phyloP scores from a whole-genome alignment of 768 basidiomycete genomes.

The Lepiota brunneoincarnata region DNA sequence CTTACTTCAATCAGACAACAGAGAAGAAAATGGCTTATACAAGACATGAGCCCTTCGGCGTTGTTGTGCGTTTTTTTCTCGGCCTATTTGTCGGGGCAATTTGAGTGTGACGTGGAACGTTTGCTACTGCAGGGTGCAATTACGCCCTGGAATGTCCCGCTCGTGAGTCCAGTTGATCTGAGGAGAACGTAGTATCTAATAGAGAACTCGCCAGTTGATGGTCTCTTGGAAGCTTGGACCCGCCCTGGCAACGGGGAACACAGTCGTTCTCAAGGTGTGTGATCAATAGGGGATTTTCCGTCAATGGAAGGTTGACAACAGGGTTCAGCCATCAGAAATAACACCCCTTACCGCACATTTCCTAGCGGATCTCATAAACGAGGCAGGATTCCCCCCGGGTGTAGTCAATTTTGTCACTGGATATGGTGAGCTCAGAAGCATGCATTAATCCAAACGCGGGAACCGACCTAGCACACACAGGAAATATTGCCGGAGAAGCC shows the following conservation, averaged over 20 bases:
- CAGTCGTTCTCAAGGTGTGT: slow-evolving; percentile 58
- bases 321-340: slow-evolving; percentile 58
- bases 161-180: slow-evolving; percentile 10
- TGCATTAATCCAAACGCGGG: neutral
- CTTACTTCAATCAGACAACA: slow-evolving; percentile 36
- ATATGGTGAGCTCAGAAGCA: neutral
- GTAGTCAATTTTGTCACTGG: neutral
- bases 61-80: slow-evolving; percentile 31
- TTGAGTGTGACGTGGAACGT: no score
- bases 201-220: slow-evolving; percentile 33
- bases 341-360: slow-evolving; percentile 66
- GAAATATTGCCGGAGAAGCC: slow-evolving; percentile 61
- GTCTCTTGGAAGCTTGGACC: slow-evolving; percentile 69
- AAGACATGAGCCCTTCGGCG: slow-evolving; percentile 63
- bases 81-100: no score
- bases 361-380: slow-evolving; percentile 48
- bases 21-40: slow-evolving; percentile 63
- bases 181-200: neutral
- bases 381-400: slow-evolving; percentile 65
- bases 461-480: slow-evolving; percentile 10
- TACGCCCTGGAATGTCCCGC: slow-evolving; percentile 62
- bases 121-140: slow-evolving; percentile 43
- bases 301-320: neutral
- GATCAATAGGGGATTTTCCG: neutral
- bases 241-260: slow-evolving; percentile 75